Conservation (phyloP, 768 basidiomycete species). For the Omphalotus guepiniiformis region DNA sequence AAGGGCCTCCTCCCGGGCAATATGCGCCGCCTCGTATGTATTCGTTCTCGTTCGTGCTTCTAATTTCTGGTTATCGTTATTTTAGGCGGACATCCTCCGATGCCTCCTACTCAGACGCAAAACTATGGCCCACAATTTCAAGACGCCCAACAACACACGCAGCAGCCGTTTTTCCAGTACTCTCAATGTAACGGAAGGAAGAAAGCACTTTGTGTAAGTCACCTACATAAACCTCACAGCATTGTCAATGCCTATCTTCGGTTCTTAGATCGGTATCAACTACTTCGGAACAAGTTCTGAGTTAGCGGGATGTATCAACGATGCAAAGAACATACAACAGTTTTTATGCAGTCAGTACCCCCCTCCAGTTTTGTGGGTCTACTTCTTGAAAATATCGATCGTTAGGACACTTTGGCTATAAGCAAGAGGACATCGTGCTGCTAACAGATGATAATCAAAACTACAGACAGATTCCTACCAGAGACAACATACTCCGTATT, state of each 20-base stretch:
- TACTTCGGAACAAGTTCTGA: constrained; percentile 67
- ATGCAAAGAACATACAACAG: constrained; percentile 74
- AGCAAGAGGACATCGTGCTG: constrained; percentile 75
- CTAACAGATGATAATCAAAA: constrained; percentile 74
- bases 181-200: constrained; percentile 85
- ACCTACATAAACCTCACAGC: background rate
- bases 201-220: constrained; percentile 81
- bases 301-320: constrained; percentile 87
- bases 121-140: constrained; percentile 59
- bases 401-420: constrained; percentile 62
- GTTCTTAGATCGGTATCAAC: constrained; percentile 78
- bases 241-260: background rate
- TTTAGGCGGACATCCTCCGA: constrained; percentile 38
- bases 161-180: constrained; percentile 75
- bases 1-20: constrained; percentile 13
- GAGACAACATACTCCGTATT: constrained; percentile 68
- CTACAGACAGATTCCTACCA: constrained; percentile 66
- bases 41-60: constrained; percentile 11
- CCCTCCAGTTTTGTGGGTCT: background rate
- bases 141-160: constrained; percentile 36
- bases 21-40: constrained; percentile 24
- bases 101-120: constrained; percentile 55
- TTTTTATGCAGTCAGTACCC: constrained; percentile 65
- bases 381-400: background rate
- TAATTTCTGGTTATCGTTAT: constrained; percentile 14